These are phyloP conservation scores for Sugiyamaella marilandica DNA, from an alignment of 805 yeast species.

Conservation along the genomic window DNA sequence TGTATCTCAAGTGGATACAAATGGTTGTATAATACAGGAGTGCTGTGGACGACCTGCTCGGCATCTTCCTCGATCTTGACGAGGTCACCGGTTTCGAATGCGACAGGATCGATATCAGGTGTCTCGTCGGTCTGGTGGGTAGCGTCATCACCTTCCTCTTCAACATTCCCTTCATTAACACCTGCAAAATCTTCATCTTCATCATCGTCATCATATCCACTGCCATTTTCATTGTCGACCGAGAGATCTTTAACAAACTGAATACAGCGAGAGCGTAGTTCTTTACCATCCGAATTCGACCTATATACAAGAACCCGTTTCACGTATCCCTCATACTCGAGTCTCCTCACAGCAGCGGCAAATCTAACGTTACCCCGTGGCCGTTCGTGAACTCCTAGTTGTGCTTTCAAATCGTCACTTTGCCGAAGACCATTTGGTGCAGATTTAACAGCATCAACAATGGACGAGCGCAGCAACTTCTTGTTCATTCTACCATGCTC, in stretches of 20 bases:
- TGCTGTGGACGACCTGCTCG: constrained; percentile 1
- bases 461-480: constrained; percentile 19
- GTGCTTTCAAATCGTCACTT: constrained; percentile 36
- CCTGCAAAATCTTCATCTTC: constrained; percentile 32
- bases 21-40: constrained; percentile 37
- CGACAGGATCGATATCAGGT: background rate
- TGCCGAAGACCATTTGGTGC: constrained; percentile 34
- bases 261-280: constrained; percentile 32
- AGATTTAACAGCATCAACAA: constrained; percentile 26
- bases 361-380: constrained; percentile 21
- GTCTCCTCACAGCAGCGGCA: constrained; percentile 21
- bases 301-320: constrained; percentile 31
- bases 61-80: constrained; percentile 15
- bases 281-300: constrained; percentile 27
- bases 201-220: constrained; percentile 28
- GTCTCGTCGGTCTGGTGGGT: background rate
- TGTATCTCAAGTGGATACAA: constrained; percentile 65
- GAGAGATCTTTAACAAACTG: constrained; percentile 29
- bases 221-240: constrained; percentile 27
- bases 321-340: constrained; percentile 29
- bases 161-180: constrained; percentile 23
- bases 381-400: constrained; percentile 35
- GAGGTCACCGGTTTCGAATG: background rate
- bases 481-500: background rate
- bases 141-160: constrained; percentile 12